Evolutionary conservation across 2,329 filamentous ascomycete species (phyloP), one percentile per base, ranked within the genome.

Genomic region (Aspergillaceae sp.): DNA sequence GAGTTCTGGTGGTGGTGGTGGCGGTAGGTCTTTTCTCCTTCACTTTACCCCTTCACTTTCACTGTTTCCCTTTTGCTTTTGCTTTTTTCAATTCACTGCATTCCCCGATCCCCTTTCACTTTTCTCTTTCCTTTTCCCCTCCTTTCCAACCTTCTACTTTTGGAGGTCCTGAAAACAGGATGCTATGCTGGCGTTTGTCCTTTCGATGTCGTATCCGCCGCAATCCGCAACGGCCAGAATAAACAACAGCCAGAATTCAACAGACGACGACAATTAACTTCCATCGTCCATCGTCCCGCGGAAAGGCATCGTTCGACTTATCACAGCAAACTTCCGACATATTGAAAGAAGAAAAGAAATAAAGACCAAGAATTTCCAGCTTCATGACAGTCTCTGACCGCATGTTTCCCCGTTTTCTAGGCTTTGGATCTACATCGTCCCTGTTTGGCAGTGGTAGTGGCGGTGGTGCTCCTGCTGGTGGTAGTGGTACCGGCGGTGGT

Each of bases 301-400:
- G 55, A 56, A 43, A 11, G n/a, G 10, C n/a, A 36, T 36, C 40
- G 52, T 42, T 58, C 56, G 54, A 60, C 56, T 51, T 48, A 51
- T 9, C 54, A 50, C 53, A 51, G 48, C 44, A 49, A 43, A 52
- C n/a, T 7, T 7, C 9, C 34, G 34, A 36, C 34, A 36, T 7
- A 19, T 4, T 19, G 8, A 36, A 19, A 58, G 57, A 59, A 63
- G 53, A 57, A 55, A 59, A 58, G 54, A 53, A 58, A 27, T 19
- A 19, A 19, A 19, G 19, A 19, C 19, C 19, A 19, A 19, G 19
- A 19, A 19, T 19, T 54, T 54, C 52, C 58, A 56, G 52, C 56
- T 61, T 61, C 50, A 60, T 53, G 54, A 61, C 53, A 59, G 60
- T 59, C 57, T 67, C 65, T 68, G 64, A 68, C 64, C 56, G 58